A percentile compares a stretch with the other conserved stretches of the same genome.
Conservation (phyloP, 129 eudicot genomes). For the Flaveria ramosissima region DNA sequence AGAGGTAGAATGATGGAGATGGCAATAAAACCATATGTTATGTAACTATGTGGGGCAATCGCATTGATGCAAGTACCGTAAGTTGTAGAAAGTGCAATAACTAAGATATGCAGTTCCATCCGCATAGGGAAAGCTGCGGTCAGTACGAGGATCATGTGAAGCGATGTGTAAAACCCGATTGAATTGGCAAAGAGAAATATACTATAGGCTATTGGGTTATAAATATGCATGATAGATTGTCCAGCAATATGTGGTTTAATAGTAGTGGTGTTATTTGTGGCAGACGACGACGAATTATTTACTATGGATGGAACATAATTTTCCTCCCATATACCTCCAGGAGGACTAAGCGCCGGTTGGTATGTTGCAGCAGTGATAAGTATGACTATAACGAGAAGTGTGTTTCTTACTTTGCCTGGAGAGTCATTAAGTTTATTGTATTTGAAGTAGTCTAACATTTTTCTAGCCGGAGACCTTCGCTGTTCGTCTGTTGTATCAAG, state of each 20-base stretch:
- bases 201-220: not conserved
- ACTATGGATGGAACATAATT: conserved; percentile 1
- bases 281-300: conserved; percentile 8
- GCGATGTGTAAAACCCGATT: conserved; percentile 39
- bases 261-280: not conserved
- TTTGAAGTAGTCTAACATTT: conserved; percentile 33
- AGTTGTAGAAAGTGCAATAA: conserved; percentile 30
- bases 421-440: conserved; percentile 40
- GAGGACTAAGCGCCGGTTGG: conserved; percentile 49
- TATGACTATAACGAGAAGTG: conserved; percentile 38
- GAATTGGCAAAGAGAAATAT: conserved; percentile 39
- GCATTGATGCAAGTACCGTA: conserved; percentile 31
- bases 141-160: conserved; percentile 34
- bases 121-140: conserved; percentile 43
- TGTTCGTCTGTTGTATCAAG: not conserved
- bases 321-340: conserved; percentile 50
- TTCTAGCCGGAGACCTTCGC: conserved; percentile 9
- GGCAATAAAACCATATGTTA: conserved; percentile 18
- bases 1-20: conserved; percentile 19
- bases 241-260: conserved; percentile 32
- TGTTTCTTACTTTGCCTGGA: conserved; percentile 39
- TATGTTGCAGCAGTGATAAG: conserved; percentile 49
- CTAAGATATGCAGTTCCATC: conserved; percentile 32
- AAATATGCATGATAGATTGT: conserved; percentile 36
- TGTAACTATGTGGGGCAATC: conserved; percentile 30